Evolutionary conservation across 1,284 basidiomycete species (phyloP).

Genomic region (Neolentinus lepideus): DNA sequence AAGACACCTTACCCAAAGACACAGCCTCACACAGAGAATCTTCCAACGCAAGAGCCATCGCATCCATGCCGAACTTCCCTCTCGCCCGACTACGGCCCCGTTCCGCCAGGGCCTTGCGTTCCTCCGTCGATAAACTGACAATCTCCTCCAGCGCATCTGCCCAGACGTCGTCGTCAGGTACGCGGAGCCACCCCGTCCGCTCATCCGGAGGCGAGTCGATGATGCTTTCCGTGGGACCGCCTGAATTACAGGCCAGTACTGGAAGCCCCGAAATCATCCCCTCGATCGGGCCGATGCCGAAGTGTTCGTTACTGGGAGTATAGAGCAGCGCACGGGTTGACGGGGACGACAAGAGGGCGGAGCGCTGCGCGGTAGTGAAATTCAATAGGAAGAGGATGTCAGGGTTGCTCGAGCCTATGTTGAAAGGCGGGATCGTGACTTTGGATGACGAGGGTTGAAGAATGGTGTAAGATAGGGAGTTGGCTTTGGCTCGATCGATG

Average conservation of each 20-base stretch:
- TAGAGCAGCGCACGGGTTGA: conserved; percentile 78
- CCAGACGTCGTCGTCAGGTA: conserved; percentile 62
- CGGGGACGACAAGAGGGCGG: conserved; percentile 61
- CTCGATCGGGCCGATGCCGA: conserved; percentile 95
- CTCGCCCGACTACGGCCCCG: conserved; percentile 55
- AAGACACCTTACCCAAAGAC: conserved; percentile 35
- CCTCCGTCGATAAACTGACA: conserved; percentile 36
- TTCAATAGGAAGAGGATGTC: conserved; percentile 83
- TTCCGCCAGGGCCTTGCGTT: conserved; percentile 41
- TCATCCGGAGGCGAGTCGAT: conserved; percentile 40
- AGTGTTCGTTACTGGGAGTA: conserved; percentile 94
- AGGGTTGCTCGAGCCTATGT: conserved; percentile 29
- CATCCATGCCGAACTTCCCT: conserved; percentile 49
- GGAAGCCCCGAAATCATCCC: conserved; percentile 91
- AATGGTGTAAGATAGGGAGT: conserved; percentile 48
- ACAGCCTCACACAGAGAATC: conserved; percentile 46
- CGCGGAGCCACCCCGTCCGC: conserved; percentile 66
- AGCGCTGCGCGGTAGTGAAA: conserved; percentile 76
- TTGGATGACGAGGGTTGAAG: conserved; percentile 33
- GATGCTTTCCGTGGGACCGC: conserved; percentile 90
- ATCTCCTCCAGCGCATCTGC: conserved; percentile 60
- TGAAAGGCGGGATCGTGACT: conserved; percentile 29
- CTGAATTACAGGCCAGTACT: conserved; percentile 83
- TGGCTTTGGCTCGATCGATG: conserved; percentile 44
- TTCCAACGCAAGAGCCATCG: conserved; percentile 61